Conservation (phyloP, 2,329 filamentous ascomycete genomes). For the Monilinia fructicola region DNA sequence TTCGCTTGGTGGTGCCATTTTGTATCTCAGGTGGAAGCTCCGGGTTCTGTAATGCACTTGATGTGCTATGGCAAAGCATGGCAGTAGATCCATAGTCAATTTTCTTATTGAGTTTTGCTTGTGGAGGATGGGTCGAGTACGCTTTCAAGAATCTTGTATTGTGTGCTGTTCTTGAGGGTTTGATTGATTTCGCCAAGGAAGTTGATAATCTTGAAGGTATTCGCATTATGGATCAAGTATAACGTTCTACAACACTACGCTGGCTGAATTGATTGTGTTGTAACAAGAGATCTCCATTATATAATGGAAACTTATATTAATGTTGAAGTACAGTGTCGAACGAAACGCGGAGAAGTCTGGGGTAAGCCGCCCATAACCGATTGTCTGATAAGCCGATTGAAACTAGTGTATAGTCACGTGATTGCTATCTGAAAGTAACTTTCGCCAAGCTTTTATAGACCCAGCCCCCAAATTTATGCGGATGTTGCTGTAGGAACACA, state of each 20-base stretch:
- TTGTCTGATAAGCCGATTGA: background rate
- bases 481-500: constrained; percentile 18
- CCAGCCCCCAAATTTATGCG: constrained; percentile 10
- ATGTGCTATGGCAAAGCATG: constrained; percentile 76
- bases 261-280: background rate
- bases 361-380: constrained; percentile 15
- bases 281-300: constrained; percentile 6
- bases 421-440: background rate
- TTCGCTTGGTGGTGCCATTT: constrained; percentile 73
- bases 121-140: constrained; percentile 48
- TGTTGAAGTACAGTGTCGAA: constrained; percentile 6
- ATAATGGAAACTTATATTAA: background rate
- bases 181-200: background rate
- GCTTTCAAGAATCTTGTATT: constrained; percentile 16
- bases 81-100: constrained; percentile 83
- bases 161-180: background rate
- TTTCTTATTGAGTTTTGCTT: constrained; percentile 74
- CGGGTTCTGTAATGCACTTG: constrained; percentile 65
- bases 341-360: constrained; percentile 14
- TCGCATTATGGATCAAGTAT: constrained; percentile 17
- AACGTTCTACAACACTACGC: constrained; percentile 23
- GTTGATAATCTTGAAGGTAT: constrained; percentile 6
- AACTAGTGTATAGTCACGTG: background rate
- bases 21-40: constrained; percentile 68
- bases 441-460: constrained; percentile 9